Percentiles rank a stretch among this genome's conserved stretches.
Evolutionary conservation across 192 early-diverging fungal species (phyloP).

Genomic region (Podila epicladia): DNA sequence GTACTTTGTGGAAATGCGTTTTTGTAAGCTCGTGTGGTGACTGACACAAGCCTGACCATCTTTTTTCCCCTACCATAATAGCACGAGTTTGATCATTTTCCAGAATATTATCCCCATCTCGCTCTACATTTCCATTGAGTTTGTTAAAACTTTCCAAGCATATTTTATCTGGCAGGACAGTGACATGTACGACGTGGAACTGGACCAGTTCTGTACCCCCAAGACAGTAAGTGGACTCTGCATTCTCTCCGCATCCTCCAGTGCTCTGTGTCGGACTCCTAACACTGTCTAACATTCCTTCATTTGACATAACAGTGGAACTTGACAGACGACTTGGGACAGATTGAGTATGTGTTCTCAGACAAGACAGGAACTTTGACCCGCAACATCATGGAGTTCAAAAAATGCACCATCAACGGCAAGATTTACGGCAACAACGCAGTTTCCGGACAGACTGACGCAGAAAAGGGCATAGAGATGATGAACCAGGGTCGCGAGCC

Average conservation of each 20-base stretch:
- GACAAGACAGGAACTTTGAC: constrained; percentile 98
- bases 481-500: constrained; percentile 59
- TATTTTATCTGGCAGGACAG: constrained; percentile 92
- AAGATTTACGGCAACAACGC: constrained; percentile 85
- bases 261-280: background rate
- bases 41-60: background rate
- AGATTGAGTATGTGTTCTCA: constrained; percentile 96
- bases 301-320: constrained; percentile 73
- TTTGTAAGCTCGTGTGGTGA: background rate
- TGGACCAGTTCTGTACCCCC: constrained; percentile 67
- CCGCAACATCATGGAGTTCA: constrained; percentile 97
- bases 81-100: constrained; percentile 89
- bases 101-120: constrained; percentile 98
- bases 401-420: constrained; percentile 90
- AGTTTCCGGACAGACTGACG: constrained; percentile 74
- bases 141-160: constrained; percentile 90
- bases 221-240: constrained; percentile 62
- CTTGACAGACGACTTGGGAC: constrained; percentile 94
- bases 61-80: constrained; percentile 54
- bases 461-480: constrained; percentile 64
- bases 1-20: background rate
- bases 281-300: background rate
- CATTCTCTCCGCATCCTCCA: constrained; percentile 8
- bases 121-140: constrained; percentile 92
- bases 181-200: constrained; percentile 83